Evolutionary conservation across 192 early-diverging fungal genomes (phyloP).

Genomic region (Coemansia sp.): DNA sequence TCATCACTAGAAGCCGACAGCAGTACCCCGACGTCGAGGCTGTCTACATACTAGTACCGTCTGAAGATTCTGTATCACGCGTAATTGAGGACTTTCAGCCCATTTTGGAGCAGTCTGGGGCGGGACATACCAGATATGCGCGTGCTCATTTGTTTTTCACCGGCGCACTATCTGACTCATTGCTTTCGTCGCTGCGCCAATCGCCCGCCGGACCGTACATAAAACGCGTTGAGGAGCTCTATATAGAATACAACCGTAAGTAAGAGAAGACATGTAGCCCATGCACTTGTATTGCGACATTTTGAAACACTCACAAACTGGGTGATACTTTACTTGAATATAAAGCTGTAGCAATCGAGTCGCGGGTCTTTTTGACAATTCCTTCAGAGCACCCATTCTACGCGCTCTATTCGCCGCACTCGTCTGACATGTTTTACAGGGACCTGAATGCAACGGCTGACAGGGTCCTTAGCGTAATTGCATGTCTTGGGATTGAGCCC

Average conservation of each 20-base stretch:
- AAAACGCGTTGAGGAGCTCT: slow-evolving; percentile 43
- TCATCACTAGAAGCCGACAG: slow-evolving; percentile 47
- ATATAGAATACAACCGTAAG: slow-evolving; percentile 56
- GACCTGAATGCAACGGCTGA: slow-evolving; percentile 53
- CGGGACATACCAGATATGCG: slow-evolving; percentile 21
- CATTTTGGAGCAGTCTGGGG: background rate
- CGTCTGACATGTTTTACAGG: slow-evolving; percentile 9
- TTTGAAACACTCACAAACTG: background rate
- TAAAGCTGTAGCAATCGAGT: slow-evolving; percentile 45
- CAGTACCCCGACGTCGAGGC: slow-evolving; percentile 52
- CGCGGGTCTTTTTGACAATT: slow-evolving; percentile 52
- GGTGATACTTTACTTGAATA: background rate
- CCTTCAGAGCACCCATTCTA: slow-evolving; percentile 53
- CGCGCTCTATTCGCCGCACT: slow-evolving; percentile 52
- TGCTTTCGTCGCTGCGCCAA: slow-evolving; percentile 39
- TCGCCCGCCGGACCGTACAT: slow-evolving; percentile 45
- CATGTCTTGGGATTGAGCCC: slow-evolving; percentile 37
- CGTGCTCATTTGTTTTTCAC: slow-evolving; percentile 55
- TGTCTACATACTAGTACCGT: slow-evolving; percentile 54
- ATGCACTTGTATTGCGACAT: background rate
- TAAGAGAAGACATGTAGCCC: background rate
- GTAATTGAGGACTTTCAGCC: slow-evolving; percentile 48
- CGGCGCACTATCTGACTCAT: slow-evolving; percentile 36
- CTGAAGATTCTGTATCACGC: slow-evolving; percentile 39
- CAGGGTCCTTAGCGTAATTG: slow-evolving; percentile 45